These are phyloP conservation scores for Trypanosoma cruzi DNA, from an alignment of 208 protist genomes.

Conservation along the genomic window DNA sequence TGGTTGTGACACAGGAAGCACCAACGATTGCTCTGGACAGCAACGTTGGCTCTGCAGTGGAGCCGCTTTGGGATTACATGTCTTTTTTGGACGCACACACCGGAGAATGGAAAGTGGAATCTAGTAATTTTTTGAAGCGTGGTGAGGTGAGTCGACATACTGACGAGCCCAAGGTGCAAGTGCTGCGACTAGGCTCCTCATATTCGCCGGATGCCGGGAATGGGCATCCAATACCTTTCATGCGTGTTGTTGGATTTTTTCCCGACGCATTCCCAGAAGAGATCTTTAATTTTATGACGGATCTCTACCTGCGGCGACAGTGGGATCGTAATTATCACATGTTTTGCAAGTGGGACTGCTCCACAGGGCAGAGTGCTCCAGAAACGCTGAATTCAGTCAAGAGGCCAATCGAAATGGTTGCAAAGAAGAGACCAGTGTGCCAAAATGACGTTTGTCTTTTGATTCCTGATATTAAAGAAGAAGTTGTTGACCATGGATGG, in stretches of 20 bases:
- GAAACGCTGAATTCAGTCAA: conserved; percentile 11
- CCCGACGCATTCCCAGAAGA: conserved; percentile 34
- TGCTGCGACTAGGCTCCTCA: conserved; percentile 33
- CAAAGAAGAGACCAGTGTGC: conserved; percentile 33
- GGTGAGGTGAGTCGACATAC: conserved; percentile 6
- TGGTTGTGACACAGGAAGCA: conserved; percentile 9
- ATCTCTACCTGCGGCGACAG: conserved; percentile 34
- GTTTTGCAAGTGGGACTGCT: conserved; percentile 38
- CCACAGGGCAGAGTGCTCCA: background rate
- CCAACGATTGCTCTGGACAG: background rate
- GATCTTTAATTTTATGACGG: conserved; percentile 47
- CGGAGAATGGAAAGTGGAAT: conserved; percentile 30
- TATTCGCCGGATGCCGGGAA: conserved; percentile 28
- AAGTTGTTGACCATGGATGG: conserved; percentile 43
- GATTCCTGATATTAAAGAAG: conserved; percentile 33
- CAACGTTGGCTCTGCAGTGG: background rate
- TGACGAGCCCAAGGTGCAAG: conserved; percentile 33
- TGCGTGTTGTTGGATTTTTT: conserved; percentile 61
- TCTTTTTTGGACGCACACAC: conserved; percentile 31
- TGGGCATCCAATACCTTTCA: conserved; percentile 37
- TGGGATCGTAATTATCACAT: conserved; percentile 71
- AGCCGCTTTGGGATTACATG: conserved; percentile 22
- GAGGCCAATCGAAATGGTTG: conserved; percentile 33
- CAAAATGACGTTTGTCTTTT: conserved; percentile 36
- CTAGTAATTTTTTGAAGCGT: conserved; percentile 12